Percentiles rank a stretch among this genome's conserved stretches.
phyloP scores from a whole-genome alignment of 1,284 basidiomycete genomes.

The Lignosus rhinocerotis region DNA sequence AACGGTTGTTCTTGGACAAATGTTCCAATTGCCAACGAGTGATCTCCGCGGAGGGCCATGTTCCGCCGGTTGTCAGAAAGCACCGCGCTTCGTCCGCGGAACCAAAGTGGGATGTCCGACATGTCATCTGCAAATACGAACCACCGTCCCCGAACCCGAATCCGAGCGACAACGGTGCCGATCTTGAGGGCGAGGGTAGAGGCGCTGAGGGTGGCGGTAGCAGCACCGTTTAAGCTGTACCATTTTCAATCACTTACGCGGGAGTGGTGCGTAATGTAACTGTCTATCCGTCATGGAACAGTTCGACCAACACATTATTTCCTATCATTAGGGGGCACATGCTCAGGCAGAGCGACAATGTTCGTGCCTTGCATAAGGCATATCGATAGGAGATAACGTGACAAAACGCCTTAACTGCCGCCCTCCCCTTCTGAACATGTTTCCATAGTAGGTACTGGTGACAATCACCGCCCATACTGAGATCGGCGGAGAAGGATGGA shows the following conservation, averaged over 20 bases:
- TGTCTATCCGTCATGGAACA: background rate
- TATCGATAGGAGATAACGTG: background rate
- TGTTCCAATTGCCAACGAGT: constrained; percentile 63
- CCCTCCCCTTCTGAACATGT: too few relatives aligned
- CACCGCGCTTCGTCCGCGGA: constrained; percentile 41
- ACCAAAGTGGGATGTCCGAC: constrained; percentile 51
- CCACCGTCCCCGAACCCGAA: constrained; percentile 7
- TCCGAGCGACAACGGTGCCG: constrained; percentile 8
- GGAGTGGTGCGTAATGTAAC: background rate
- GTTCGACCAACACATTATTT: too few relatives aligned
- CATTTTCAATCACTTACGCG: background rate
- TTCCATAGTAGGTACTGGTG: too few relatives aligned
- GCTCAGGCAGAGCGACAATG: constrained; percentile 1
- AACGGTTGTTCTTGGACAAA: constrained; percentile 56
- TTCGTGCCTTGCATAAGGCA: background rate
- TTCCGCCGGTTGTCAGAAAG: constrained; percentile 66
- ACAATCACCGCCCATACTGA: background rate
- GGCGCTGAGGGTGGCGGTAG: background rate
- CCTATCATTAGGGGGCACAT: background rate
- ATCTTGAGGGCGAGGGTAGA: constrained; percentile 7
- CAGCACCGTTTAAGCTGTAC: background rate
- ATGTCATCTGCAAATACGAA: constrained; percentile 49
- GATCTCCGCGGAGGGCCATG: constrained; percentile 63
- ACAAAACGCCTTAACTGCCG: too few relatives aligned
- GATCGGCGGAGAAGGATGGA: constrained; percentile 5